Conservation (phyloP, 2,329 filamentous ascomycete species). For the Metarhizium sp. region DNA sequence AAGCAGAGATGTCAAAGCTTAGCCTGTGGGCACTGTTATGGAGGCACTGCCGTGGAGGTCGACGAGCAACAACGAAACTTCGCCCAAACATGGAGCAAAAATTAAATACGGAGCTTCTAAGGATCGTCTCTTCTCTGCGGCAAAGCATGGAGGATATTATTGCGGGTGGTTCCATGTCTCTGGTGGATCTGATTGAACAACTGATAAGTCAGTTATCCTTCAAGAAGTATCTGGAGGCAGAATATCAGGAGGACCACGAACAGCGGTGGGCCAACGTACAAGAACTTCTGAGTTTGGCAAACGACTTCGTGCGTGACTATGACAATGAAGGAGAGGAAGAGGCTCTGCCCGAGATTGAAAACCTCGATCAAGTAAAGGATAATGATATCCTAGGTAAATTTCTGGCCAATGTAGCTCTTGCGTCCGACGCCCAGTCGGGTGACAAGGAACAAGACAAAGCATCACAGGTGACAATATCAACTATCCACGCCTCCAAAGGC, state of each 20-base stretch:
- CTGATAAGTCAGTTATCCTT: conserved; percentile 60
- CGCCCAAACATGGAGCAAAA: conserved; percentile 42
- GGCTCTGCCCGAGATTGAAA: conserved; percentile 57
- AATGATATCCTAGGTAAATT: conserved; percentile 61
- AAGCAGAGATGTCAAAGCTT: conserved; percentile 60
- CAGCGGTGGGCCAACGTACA: conserved; percentile 80
- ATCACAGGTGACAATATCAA: conserved; percentile 77
- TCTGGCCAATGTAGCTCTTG: conserved; percentile 82
- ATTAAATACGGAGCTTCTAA: conserved; percentile 40
- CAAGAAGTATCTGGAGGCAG: conserved; percentile 61
- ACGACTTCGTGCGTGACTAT: conserved; percentile 51
- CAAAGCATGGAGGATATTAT: conserved; percentile 19
- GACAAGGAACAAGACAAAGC: conserved; percentile 46
- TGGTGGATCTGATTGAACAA: conserved; percentile 41
- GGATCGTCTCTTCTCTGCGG: conserved; percentile 26
- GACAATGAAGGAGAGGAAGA: conserved; percentile 38
- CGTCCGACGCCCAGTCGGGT: conserved; percentile 64
- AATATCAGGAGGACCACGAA: conserved; percentile 66
- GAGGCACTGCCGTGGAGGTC: conserved; percentile 42
- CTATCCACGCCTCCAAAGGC: conserved; percentile 92
- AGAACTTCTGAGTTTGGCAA: conserved; percentile 73
- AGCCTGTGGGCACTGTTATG: conserved; percentile 68
- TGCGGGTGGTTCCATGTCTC: conserved; percentile 17
- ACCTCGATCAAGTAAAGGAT: conserved; percentile 58
- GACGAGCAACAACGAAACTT: conserved; percentile 38